Base-by-base conservation (phyloP, 192 early-diverging fungal species). In the Rhizoclosmatium globosum region DNA sequence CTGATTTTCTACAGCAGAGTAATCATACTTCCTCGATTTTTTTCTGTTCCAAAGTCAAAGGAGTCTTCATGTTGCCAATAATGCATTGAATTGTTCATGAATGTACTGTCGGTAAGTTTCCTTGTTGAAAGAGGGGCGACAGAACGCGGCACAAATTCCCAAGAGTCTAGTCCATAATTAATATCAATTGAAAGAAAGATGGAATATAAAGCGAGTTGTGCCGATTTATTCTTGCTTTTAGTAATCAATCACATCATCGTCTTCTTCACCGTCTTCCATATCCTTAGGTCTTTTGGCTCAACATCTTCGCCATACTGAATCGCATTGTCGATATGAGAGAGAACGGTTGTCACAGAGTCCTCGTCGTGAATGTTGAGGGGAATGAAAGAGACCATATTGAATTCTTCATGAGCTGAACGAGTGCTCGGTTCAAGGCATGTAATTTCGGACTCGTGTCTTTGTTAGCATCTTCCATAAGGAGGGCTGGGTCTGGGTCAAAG, bases 291-390 rank as follows among this genome's bases (percentile, higher is more conserved):
- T 85, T 96, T 95, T 58, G 97, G 96, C 80, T 99, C 98, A 50
- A 94, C 85, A 82, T 99, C 98, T 83, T 99, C 98, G 62, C 96
- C 97, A 83, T 94, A 99, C 87, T 99, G 98, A 41, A 97, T 92
- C 1, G 98, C 95, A 74, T 96, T 94, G 84, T 99, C 98, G 1
- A 97, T 91, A 73, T 94, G 93, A 15, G 93, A 94, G 45, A 99
- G 81, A 19, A 99, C 86, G 39, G 92, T 89, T 41, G 91, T 92
- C 21, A 99, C 85, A 4, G 95, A 96, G 74, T 98, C 97, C 76
- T 99, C 98, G 79, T 99, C 95, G 56, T 88, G 89, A 64, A 97
- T 93, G 81, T 99, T 95, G 23, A 99, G 85, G 57, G 97, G 97
- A 64, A 99, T 77, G 79, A 98, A 98, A 58, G 88, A 89, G 9